Base-by-base conservation (phyloP, 2,329 filamentous ascomycete species). In the Cryphonectria naterciae region DNA sequence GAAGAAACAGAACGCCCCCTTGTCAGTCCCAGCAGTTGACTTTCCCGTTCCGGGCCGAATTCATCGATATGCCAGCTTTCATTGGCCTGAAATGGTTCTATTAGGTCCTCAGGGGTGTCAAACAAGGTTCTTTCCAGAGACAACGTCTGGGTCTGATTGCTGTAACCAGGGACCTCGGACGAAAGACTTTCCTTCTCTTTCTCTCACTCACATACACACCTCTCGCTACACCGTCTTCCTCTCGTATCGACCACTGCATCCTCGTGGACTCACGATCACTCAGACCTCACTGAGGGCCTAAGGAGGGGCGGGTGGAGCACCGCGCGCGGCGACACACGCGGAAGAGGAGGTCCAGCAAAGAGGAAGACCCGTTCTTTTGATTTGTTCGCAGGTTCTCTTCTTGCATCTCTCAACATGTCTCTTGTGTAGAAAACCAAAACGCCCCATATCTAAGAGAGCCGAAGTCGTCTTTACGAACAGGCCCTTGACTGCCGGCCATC, bases 41-140 rank as follows among this genome's bases (percentile, higher is more conserved):
- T 56, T 66, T 37, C 64, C 64, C 52, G 22, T 66, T 66, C 49
- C 64, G 64, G 64, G 64, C n/a, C 35, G 17, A 28, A 17, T 37
- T 35, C 19, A 15, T 56, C 64, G 64, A 56, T 56, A 39, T 28
- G 35, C 8, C 32, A 35, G 4, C 37, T 56, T 32, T 66, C 64
- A 66, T 66, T 66, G 46, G 64, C 64, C 22, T 58, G 64, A 56
- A 35, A 35, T 17, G 35, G 32, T 8, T 28, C 52, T 39, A 19
- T 25, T 19, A 52, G 43, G 43, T 65, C n/a, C 8, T 52, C 63
- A 49, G 43, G 63, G 63, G 37, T 49, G 8, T 35, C n/a, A 28
- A 28, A 52, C 63, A 65, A 52, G 63, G 63, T 65, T 52, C 63
- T 65, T 65, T 22, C 19, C 39, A 46, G 61, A 64, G 28, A 60